A percentile compares a stretch with the other conserved stretches of the same genome.
Conservation (phyloP, 768 basidiomycete species). For the Porpolomopsis calyptriformis region DNA sequence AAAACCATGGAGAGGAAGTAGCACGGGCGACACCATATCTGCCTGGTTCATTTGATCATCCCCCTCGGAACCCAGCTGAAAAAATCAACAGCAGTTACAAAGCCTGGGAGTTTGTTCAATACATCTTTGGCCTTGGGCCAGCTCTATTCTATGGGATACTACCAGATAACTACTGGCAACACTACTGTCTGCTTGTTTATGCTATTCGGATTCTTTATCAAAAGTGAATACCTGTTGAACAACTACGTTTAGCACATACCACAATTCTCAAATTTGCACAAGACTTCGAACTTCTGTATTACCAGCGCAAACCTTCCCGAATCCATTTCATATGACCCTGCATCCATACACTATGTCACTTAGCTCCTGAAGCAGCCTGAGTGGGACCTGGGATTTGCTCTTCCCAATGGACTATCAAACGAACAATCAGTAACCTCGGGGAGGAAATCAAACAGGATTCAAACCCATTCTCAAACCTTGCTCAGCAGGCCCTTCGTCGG, state of each 20-base stretch:
- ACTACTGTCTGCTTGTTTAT: neutral
- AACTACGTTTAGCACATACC: neutral
- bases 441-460: conserved; percentile 3
- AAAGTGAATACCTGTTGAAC: neutral
- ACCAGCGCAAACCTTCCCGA: conserved; percentile 2
- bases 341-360: conserved; percentile 4
- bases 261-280: neutral
- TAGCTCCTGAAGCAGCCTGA: conserved; percentile 2
- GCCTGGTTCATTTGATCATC: conserved; percentile 25
- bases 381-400: conserved; percentile 1
- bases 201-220: neutral
- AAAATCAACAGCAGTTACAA: conserved; percentile 20
- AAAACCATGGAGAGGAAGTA: conserved; percentile 18
- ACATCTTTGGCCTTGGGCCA: conserved; percentile 6
- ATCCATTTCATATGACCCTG: conserved; percentile 2
- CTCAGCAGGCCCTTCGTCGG: conserved; percentile 7
- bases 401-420: conserved; percentile 7
- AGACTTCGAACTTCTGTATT: conserved; percentile 6
- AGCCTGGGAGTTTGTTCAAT: conserved; percentile 10
- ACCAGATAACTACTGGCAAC: neutral
- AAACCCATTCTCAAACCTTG: conserved; percentile 6
- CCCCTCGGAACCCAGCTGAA: conserved; percentile 23
- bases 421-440: conserved; percentile 8
- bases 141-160: neutral
- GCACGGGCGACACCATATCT: conserved; percentile 16